Evolutionary conservation across 129 eudicot genomes (phyloP), one percentile per base, ranked within the genome.

Genomic region (Ambrosia trifida): DNA sequence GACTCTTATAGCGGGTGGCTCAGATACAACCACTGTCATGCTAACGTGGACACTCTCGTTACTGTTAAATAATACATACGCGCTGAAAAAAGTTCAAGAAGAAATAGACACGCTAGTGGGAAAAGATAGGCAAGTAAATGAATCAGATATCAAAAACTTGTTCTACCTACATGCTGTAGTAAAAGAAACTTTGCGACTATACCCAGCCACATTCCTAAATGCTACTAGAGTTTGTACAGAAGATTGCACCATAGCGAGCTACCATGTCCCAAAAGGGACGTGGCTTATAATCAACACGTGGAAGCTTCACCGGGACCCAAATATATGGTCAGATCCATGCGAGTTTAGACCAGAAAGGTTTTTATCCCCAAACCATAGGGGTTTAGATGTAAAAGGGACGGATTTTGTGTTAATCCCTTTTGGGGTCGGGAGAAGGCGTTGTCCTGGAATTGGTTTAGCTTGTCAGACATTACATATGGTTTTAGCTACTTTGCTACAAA

Each of bases 131-230:
- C 61, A 1, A 19, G 61, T 54, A 54, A 20, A 54, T 19, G 61
- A 54, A 18, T 54, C 61, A 19, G 61, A 54, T 54, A 54, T 54
- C 3, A 20, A 54, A 10, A 54, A 54, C 3, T 9, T 54, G 32
- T 11, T 9, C 61, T 54, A 54, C 14, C 61, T 54, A 2, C 33
- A 54, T 7, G 61, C 61, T 54, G 13, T 54, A 8, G 14, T 54
- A 54, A 54, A 54, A 54, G 61, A 54, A 54, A 54, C 61, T 19
- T 54, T 24, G 33, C 62, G 62, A 56, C 62, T 56, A 11, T 56
- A 56, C 16, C 62, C 36, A 1, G 62, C 33, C 35, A 11, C 62
- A 24, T 56, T 56, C 62, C n/a, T 56, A 24, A 8, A 11, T 1
- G 61, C 4, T 56, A 5, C 62, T 4, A 56, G 62, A 56, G 8